A percentile compares a stretch with the other conserved stretches of the same genome.
These are phyloP conservation scores for Lathyrus oleraceus DNA, from an alignment of 306 rosid genomes.

Conservation along the genomic window DNA sequence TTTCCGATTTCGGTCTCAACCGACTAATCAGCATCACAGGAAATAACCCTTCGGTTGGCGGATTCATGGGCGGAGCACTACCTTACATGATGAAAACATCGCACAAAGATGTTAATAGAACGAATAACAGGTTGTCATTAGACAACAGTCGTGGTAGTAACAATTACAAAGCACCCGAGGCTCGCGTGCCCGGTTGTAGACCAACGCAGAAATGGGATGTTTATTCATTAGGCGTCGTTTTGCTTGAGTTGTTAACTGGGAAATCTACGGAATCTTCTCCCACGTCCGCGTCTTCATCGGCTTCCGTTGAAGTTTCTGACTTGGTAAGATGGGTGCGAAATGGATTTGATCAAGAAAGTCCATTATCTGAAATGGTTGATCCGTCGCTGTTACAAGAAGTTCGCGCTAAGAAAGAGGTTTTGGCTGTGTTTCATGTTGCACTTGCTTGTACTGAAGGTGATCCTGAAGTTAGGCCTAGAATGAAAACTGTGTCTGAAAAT, in stretches of 20 bases:
- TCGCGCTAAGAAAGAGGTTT: slow-evolving; percentile 85
- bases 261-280: slow-evolving; percentile 90
- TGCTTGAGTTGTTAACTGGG: slow-evolving; percentile 87
- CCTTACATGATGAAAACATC: slow-evolving; percentile 63
- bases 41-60: slow-evolving; percentile 84
- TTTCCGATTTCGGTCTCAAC: slow-evolving; percentile 87
- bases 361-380: slow-evolving; percentile 90
- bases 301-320: slow-evolving; percentile 72
- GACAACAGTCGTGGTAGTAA: neutral
- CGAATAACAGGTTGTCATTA: slow-evolving; percentile 48
- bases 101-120: slow-evolving; percentile 54
- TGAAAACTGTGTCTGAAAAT: slow-evolving; percentile 86
- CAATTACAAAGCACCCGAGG: slow-evolving; percentile 82
- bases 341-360: slow-evolving; percentile 89
- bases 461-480: slow-evolving; percentile 83
- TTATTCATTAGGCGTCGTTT: slow-evolving; percentile 80
- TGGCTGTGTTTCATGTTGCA: slow-evolving; percentile 88
- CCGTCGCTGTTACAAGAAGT: slow-evolving; percentile 81
- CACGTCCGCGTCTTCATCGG: slow-evolving; percentile 60
- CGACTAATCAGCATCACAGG: slow-evolving; percentile 82
- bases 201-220: slow-evolving; percentile 92
- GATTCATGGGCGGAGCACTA: slow-evolving; percentile 92
- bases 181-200: slow-evolving; percentile 58
- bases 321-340: slow-evolving; percentile 84
- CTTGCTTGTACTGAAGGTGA: slow-evolving; percentile 88